These are phyloP conservation scores for Myrica gale DNA, from an alignment of 306 rosid species.

Conservation along the genomic window DNA sequence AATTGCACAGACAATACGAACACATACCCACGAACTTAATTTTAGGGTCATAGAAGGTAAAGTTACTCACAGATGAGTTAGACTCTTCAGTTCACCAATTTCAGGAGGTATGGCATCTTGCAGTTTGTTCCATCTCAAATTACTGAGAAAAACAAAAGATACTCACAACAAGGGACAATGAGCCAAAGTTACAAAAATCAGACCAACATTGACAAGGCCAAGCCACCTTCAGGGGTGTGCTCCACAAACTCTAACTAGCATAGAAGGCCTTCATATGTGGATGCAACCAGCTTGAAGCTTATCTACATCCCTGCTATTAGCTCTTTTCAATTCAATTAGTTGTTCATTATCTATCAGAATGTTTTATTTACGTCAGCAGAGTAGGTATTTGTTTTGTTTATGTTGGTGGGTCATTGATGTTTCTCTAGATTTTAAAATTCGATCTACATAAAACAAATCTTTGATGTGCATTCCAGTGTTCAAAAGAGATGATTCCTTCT, in stretches of 20 bases:
- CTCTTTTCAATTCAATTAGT: too few species aligned
- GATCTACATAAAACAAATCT: too few species aligned
- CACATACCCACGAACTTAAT: constrained; percentile 2
- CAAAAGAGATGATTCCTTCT: too few species aligned
- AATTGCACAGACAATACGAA: neutral
- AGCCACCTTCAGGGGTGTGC: neutral
- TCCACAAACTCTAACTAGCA: constrained; percentile 14
- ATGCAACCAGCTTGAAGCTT: too few species aligned
- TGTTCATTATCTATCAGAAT: too few species aligned
- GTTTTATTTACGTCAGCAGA: too few species aligned
- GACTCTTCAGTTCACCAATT: constrained; percentile 92
- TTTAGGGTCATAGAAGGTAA: constrained; percentile 9
- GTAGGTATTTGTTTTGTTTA: too few species aligned
- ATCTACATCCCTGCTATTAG: too few species aligned
- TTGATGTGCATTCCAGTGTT: too few species aligned
- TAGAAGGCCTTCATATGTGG: neutral
- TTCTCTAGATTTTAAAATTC: too few species aligned
- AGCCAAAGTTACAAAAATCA: constrained; percentile 13
- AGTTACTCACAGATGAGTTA: constrained; percentile 86
- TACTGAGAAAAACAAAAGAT: constrained; percentile 42
- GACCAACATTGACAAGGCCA: constrained; percentile 14
- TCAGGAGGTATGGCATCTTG: constrained; percentile 96
- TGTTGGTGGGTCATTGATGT: too few species aligned
- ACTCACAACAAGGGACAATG: neutral
- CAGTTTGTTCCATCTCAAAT: constrained; percentile 98